Percentiles rank a stretch among this genome's conserved stretches.
Conservation (phyloP, 257 asterid genomes). For the Nicotiana knightiana region DNA sequence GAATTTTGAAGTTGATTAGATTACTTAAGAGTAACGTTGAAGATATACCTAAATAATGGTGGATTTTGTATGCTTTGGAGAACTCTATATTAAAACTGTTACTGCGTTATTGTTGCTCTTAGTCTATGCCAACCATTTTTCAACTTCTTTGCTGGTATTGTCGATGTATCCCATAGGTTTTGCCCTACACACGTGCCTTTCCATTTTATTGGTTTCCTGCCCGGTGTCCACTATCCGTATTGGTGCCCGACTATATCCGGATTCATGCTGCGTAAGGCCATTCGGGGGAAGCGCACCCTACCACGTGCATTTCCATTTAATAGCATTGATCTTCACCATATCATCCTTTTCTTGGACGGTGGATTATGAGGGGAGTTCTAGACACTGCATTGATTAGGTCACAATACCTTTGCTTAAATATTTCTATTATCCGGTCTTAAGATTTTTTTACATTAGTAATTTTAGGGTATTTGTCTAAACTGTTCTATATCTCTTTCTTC, state of each 20-base stretch:
- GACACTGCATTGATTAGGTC: not conserved
- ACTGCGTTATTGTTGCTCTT: not conserved
- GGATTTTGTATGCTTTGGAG: not conserved
- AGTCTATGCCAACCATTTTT: not conserved
- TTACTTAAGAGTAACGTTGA: slow-evolving; percentile 25
- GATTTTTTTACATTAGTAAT: no score
- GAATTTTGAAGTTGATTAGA: not conserved
- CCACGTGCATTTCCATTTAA: slow-evolving; percentile 25
- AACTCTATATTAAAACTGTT: not conserved
- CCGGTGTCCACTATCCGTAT: no score
- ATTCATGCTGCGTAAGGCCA: no score
- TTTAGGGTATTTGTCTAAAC: not conserved
- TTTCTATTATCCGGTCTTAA: no score
- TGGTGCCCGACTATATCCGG: no score
- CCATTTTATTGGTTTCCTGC: not conserved
- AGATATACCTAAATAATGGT: slow-evolving; percentile 15
- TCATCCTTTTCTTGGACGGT: slow-evolving; percentile 1
- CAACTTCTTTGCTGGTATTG: slow-evolving; percentile 1
- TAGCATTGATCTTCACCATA: not conserved
- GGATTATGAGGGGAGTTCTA: not conserved
- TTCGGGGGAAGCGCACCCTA: not conserved
- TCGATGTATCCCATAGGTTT: slow-evolving; percentile 14
- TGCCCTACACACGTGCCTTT: slow-evolving; percentile 31
- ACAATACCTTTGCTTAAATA: no score
- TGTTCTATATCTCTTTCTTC: not conserved